Percentiles rank a stretch among this genome's conserved stretches.
Conservation (phyloP, 2,329 filamentous ascomycete genomes). For the Alternaria sp. region DNA sequence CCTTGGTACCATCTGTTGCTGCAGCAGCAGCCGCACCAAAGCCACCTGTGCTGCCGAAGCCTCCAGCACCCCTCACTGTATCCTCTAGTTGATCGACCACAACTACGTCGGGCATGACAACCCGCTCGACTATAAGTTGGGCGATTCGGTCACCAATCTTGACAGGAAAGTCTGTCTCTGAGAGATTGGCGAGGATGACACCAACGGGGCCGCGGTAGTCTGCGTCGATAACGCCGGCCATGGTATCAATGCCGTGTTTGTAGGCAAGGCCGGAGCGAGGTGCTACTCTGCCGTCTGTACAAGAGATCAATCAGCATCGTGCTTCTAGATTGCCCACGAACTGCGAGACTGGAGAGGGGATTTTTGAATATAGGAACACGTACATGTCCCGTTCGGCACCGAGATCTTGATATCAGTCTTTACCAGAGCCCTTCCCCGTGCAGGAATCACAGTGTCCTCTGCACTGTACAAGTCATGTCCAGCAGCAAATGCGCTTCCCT, state of each 20-base stretch:
- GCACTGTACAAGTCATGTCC: slow-evolving; percentile 93
- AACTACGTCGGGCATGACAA: slow-evolving; percentile 90
- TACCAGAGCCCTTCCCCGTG: slow-evolving; percentile 83
- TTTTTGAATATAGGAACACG: slow-evolving; percentile 45
- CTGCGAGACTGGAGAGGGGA: not conserved
- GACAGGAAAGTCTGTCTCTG: slow-evolving; percentile 80
- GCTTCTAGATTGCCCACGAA: not conserved
- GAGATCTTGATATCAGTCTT: slow-evolving; percentile 92
- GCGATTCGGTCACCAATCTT: slow-evolving; percentile 90
- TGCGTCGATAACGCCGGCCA: slow-evolving; percentile 95
- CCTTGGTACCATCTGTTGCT: not conserved
- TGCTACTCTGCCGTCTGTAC: slow-evolving; percentile 82
- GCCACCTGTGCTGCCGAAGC: slow-evolving; percentile 51
- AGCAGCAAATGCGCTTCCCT: slow-evolving; percentile 87
- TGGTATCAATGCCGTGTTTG: slow-evolving; percentile 96
- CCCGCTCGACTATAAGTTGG: slow-evolving; percentile 92
- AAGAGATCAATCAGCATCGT: not conserved
- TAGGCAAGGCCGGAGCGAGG: slow-evolving; percentile 89
- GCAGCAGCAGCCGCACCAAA: slow-evolving; percentile 32
- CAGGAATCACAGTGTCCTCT: slow-evolving; percentile 76
- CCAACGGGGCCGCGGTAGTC: slow-evolving; percentile 96
- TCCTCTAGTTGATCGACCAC: slow-evolving; percentile 89
- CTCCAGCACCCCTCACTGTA: slow-evolving; percentile 88
- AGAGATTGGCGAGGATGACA: slow-evolving; percentile 93
- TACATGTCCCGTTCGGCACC: slow-evolving; percentile 89